Percentiles rank a stretch among this genome's conserved stretches.
Conservation (phyloP, 192 early-diverging fungal genomes). For the Paraglomus brasilianum region DNA sequence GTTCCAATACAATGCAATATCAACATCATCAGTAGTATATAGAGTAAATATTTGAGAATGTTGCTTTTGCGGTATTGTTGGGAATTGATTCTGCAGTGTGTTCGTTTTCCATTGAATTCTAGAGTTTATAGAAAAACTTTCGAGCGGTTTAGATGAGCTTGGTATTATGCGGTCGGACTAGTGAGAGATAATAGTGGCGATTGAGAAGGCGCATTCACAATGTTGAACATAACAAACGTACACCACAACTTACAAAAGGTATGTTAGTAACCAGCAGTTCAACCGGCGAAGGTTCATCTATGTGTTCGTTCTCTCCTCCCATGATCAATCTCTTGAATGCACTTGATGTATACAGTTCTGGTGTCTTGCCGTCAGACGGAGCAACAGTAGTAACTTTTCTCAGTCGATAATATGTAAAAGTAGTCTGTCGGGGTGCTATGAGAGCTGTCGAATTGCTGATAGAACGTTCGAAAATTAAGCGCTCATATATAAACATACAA, state of each 20-base stretch:
- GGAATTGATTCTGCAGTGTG: constrained; percentile 62
- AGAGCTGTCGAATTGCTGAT: constrained; percentile 42
- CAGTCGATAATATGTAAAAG: constrained; percentile 57
- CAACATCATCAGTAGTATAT: constrained; percentile 85
- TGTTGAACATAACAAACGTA: constrained; percentile 46
- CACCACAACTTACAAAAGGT: constrained; percentile 43
- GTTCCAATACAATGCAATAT: constrained; percentile 84
- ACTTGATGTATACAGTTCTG: constrained; percentile 50
- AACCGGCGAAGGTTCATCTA: constrained; percentile 46
- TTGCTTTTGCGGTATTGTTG: constrained; percentile 62
- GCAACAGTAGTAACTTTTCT: constrained; percentile 22
- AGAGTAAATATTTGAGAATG: constrained; percentile 67
- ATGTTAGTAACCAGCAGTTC: constrained; percentile 49
- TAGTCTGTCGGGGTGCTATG: constrained; percentile 55
- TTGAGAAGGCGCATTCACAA: no score
- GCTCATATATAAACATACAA: neutral
- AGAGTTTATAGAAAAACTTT: constrained; percentile 66
- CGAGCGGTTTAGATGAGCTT: constrained; percentile 61
- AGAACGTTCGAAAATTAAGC: constrained; percentile 24
- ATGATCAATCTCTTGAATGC: constrained; percentile 48
- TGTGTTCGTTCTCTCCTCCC: constrained; percentile 35
- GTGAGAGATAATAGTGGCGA: constrained; percentile 40
- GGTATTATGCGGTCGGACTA: constrained; percentile 55
- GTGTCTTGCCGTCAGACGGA: constrained; percentile 29
- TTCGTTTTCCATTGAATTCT: constrained; percentile 72